phyloP scores from a whole-genome alignment of 495 filamentous ascomycete species.

The Antarctomyces pellizariae region DNA sequence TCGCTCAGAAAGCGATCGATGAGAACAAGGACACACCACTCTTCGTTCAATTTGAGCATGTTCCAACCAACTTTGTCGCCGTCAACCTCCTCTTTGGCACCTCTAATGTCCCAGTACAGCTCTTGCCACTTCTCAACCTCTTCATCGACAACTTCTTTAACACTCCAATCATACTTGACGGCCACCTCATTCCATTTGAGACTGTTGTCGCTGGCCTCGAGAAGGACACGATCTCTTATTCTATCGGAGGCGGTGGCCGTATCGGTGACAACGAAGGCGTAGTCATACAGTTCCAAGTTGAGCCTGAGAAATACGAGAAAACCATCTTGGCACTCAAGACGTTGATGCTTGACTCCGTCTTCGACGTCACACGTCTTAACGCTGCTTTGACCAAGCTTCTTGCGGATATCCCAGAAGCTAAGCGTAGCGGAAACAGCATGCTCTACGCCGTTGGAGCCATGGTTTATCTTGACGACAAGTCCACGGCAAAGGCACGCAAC shows the following conservation, averaged over 20 bases:
- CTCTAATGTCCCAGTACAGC: constrained; percentile 40
- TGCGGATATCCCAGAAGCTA: constrained; percentile 80
- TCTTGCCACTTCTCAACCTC: constrained; percentile 60
- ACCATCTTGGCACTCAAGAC: constrained; percentile 68
- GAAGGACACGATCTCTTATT: constrained; percentile 69
- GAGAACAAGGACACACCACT: constrained; percentile 41
- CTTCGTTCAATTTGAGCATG: constrained; percentile 93
- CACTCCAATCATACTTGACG: constrained; percentile 60
- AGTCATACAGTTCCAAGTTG: constrained; percentile 58
- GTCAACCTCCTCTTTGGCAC: constrained; percentile 59
- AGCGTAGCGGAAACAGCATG: constrained; percentile 71
- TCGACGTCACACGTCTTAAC: constrained; percentile 56
- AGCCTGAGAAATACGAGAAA: constrained; percentile 65
- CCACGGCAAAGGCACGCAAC: constrained; percentile 48
- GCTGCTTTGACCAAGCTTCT: constrained; percentile 72
- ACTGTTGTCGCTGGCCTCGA: constrained; percentile 76
- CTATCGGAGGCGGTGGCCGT: constrained; percentile 35
- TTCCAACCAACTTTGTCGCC: constrained; percentile 73
- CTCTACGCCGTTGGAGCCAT: constrained; percentile 51
- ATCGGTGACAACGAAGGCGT: constrained; percentile 63
- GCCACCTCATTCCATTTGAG: constrained; percentile 64
- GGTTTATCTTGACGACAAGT: constrained; percentile 49
- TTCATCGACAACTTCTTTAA: constrained; percentile 89
- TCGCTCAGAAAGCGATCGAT: constrained; percentile 57
- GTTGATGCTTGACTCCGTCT: constrained; percentile 70